Conservation (phyloP, 2,329 filamentous ascomycete genomes). For the Sarocladium brachiariae region DNA sequence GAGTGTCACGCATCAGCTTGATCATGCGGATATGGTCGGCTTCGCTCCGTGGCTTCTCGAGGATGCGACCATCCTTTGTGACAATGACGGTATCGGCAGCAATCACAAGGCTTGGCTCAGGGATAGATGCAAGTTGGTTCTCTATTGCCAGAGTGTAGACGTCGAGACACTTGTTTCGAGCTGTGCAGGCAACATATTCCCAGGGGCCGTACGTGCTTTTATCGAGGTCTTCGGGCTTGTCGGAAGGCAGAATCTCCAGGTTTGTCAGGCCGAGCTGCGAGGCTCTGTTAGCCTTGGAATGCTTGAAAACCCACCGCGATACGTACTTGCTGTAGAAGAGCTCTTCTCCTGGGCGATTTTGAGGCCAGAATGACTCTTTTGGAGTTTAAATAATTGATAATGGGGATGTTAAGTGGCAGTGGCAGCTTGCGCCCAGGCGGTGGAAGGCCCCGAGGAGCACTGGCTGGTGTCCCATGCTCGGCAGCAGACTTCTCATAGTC, state of each 20-base stretch:
- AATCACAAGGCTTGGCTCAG: constrained; percentile 77
- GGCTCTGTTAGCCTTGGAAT: not conserved
- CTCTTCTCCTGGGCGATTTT: constrained; percentile 75
- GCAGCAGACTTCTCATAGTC: constrained; percentile 36
- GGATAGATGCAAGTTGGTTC: constrained; percentile 34
- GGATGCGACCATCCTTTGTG: constrained; percentile 63
- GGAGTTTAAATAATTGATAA: constrained; percentile 66
- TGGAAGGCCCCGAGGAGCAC: constrained; percentile 14
- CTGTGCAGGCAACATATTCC: constrained; percentile 88
- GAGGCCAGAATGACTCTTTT: constrained; percentile 87
- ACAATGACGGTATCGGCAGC: constrained; percentile 90
- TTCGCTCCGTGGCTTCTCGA: constrained; percentile 86
- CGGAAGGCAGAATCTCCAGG: constrained; percentile 78
- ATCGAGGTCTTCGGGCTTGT: constrained; percentile 75
- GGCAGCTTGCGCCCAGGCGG: constrained; percentile 41
- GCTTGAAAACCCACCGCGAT: not conserved
- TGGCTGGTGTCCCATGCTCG: constrained; percentile 26
- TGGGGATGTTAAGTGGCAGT: constrained; percentile 70
- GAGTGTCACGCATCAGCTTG: constrained; percentile 69
- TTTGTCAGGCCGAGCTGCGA: constrained; percentile 68
- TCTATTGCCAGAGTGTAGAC: constrained; percentile 51
- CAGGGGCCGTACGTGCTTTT: constrained; percentile 69
- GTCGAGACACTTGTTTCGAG: constrained; percentile 71
- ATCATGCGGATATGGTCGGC: constrained; percentile 80
- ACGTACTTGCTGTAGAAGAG: constrained; percentile 65